These are phyloP conservation scores for Mortierella sp. DNA, from an alignment of 371 early-diverging fungal genomes.

Conservation along the genomic window DNA sequence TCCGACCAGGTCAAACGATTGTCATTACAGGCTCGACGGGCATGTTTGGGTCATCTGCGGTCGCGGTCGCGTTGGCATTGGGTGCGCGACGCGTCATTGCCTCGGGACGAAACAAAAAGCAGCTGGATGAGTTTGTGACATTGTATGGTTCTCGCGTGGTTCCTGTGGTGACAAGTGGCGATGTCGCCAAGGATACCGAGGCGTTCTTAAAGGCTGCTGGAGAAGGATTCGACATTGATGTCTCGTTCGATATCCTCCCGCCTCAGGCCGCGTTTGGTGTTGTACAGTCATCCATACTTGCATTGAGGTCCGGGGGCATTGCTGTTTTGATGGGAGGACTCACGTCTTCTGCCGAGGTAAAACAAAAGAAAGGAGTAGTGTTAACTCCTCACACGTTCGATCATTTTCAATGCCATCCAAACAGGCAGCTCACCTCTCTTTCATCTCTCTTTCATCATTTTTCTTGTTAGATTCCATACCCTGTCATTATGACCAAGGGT, in stretches of 20 bases:
- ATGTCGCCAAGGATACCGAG: constrained; percentile 32
- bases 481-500: constrained; percentile 28
- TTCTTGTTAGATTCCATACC: constrained; percentile 28
- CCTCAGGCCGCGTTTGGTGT: constrained; percentile 21
- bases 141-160: constrained; percentile 29
- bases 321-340: constrained; percentile 40
- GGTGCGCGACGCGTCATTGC: constrained; percentile 44
- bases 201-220: constrained; percentile 27
- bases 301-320: constrained; percentile 24
- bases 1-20: constrained; percentile 45
- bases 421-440: neutral
- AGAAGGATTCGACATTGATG: constrained; percentile 31
- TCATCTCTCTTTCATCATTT: neutral
- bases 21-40: constrained; percentile 39
- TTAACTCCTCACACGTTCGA: no score
- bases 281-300: constrained; percentile 24
- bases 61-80: constrained; percentile 31
- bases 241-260: constrained; percentile 38
- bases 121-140: constrained; percentile 29
- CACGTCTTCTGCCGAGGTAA: constrained; percentile 21
- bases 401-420: no score
- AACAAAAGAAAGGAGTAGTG: no score
- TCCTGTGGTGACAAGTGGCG: constrained; percentile 23
- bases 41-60: constrained; percentile 31
- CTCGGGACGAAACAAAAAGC: constrained; percentile 28